Evolutionary conservation across 169 alveolate genomes (phyloP).

Genomic region (Plasmodium ovale): DNA sequence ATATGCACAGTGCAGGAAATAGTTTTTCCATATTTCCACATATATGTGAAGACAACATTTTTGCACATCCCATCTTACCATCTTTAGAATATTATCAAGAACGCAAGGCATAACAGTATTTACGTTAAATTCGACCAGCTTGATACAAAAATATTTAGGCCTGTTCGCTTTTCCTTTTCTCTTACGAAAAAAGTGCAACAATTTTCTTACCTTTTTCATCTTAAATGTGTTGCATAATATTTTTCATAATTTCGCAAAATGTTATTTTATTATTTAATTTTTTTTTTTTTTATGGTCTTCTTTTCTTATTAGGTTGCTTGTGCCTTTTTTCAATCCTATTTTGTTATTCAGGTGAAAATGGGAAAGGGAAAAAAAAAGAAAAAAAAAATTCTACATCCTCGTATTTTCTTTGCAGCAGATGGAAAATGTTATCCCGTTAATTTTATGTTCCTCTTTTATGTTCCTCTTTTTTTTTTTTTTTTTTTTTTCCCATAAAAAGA

Average conservation of each 20-base stretch:
- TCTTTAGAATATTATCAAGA: slow-evolving; percentile 27
- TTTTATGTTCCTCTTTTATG: not conserved
- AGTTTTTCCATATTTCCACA: too few species aligned
- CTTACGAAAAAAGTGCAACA: slow-evolving; percentile 12
- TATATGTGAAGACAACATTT: not conserved
- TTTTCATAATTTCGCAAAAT: not conserved
- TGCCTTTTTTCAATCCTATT: slow-evolving; percentile 30
- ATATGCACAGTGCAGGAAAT: too few species aligned
- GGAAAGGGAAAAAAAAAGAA: slow-evolving; percentile 17
- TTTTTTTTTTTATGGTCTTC: not conserved
- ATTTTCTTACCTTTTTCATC: not conserved
- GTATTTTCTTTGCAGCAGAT: not conserved
- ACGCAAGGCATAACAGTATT: slow-evolving; percentile 17
- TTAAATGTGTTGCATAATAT: not conserved
- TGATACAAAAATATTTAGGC: slow-evolving; percentile 46
- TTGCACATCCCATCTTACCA: not conserved
- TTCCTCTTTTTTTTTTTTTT: not conserved
- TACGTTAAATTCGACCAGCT: slow-evolving; percentile 27
- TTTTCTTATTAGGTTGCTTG: not conserved
- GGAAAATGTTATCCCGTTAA: not conserved
- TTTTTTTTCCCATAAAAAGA: slow-evolving; percentile 5
- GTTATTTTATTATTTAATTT: too few species aligned
- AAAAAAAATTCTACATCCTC: not conserved
- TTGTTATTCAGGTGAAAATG: slow-evolving; percentile 28
- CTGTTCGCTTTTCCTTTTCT: slow-evolving; percentile 36